These are phyloP conservation scores for Pulveroboletus sp. DNA, from an alignment of 768 basidiomycete genomes.

Conservation along the genomic window DNA sequence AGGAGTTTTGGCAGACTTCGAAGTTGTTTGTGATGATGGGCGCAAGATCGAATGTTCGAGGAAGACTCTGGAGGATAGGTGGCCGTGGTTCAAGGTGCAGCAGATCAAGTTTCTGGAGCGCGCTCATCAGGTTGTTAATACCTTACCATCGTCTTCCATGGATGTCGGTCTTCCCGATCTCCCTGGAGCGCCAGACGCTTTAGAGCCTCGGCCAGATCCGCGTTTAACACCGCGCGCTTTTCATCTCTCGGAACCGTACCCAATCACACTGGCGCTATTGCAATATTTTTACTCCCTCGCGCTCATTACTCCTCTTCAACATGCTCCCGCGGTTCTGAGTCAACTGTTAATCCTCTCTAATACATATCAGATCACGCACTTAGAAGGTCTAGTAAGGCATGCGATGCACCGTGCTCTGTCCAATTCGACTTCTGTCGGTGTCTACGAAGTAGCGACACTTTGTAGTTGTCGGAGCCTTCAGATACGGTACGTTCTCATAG, in stretches of 20 bases:
- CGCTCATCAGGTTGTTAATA: slow-evolving; percentile 53
- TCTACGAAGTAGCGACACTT: slow-evolving; percentile 93
- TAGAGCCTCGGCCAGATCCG: slow-evolving; percentile 63
- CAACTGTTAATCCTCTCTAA: slow-evolving; percentile 80
- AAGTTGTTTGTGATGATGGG: slow-evolving; percentile 89
- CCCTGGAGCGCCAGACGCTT: slow-evolving; percentile 44
- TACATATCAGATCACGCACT: slow-evolving; percentile 73
- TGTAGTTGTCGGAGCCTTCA: slow-evolving; percentile 87
- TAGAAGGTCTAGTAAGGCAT: slow-evolving; percentile 81
- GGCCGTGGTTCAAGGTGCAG: slow-evolving; percentile 92
- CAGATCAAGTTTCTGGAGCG: slow-evolving; percentile 52
- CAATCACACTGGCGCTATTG: slow-evolving; percentile 80
- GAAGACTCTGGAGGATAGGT: slow-evolving; percentile 80
- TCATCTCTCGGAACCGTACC: slow-evolving; percentile 82
- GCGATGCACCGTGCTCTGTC: slow-evolving; percentile 88
- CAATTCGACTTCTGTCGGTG: slow-evolving; percentile 80
- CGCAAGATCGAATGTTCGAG: slow-evolving; percentile 78
- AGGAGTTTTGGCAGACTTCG: slow-evolving; percentile 80
- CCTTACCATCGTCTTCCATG: slow-evolving; percentile 56
- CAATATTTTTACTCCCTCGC: slow-evolving; percentile 92
- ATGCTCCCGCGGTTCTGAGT: slow-evolving; percentile 83
- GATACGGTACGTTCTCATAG: slow-evolving; percentile 57
- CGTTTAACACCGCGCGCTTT: slow-evolving; percentile 76
- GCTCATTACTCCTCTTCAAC: slow-evolving; percentile 86
- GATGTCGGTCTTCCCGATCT: slow-evolving; percentile 61